Conservation (phyloP, 23 red algal genomes). For the Agarophyton chilense region DNA sequence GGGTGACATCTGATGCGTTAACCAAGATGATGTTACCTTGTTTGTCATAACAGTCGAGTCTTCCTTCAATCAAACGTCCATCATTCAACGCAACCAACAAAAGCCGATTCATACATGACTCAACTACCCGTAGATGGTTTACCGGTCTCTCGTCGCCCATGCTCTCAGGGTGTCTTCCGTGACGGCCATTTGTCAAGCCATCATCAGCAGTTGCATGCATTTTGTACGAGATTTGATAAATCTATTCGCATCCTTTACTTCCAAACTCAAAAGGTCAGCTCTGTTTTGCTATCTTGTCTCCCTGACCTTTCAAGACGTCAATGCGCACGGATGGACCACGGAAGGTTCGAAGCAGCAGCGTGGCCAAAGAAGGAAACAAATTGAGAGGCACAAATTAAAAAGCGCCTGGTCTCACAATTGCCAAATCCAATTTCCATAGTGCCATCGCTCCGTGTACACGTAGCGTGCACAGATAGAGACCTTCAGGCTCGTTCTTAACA, state of each 20-base stretch:
- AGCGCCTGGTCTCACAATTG: too few relatives aligned
- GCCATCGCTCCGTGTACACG: too few relatives aligned
- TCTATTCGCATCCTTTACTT: not conserved
- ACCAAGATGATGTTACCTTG: constrained; percentile 61
- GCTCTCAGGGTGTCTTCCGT: not conserved
- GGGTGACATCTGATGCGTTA: constrained; percentile 40
- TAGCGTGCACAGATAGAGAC: too few relatives aligned
- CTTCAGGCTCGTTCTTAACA: too few relatives aligned
- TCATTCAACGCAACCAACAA: constrained; percentile 39
- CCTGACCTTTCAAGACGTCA: too few relatives aligned
- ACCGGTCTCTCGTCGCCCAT: not conserved
- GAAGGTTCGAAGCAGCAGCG: too few relatives aligned
- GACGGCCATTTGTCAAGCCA: not conserved
- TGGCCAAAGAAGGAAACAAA: too few relatives aligned
- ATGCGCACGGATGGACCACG: too few relatives aligned
- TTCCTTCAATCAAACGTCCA: constrained; percentile 54
- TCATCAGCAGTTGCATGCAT: not conserved
- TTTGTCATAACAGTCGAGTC: constrained; percentile 57
- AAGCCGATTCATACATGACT: constrained; percentile 19
- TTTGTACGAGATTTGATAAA: not conserved
- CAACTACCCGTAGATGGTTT: constrained; percentile 12
- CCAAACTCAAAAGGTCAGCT: too few relatives aligned
- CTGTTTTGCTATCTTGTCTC: not conserved
- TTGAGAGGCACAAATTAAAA: too few relatives aligned
- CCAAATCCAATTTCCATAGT: too few relatives aligned